Percentiles rank a stretch among this genome's conserved stretches.
These are phyloP conservation scores for Cucumis melo DNA, from an alignment of 306 rosid genomes.

Conservation along the genomic window DNA sequence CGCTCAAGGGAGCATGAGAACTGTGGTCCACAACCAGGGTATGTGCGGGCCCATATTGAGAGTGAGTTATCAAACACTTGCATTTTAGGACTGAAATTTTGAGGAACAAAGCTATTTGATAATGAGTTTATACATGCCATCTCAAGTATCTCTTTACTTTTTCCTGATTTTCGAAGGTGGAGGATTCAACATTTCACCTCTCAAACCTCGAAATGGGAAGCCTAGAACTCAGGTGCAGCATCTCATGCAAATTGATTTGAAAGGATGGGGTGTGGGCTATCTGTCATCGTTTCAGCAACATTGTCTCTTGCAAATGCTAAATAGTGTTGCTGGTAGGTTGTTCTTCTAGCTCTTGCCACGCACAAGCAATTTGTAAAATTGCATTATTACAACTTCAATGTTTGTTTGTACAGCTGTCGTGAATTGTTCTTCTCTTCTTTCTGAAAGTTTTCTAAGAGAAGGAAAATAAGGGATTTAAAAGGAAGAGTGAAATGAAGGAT, in stretches of 20 bases:
- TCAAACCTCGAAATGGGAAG: slow-evolving; percentile 85
- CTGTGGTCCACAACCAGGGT: slow-evolving; percentile 92
- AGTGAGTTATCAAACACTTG: slow-evolving; percentile 40
- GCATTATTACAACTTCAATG: neutral
- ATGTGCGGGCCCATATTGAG: slow-evolving; percentile 93
- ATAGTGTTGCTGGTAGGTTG: slow-evolving; percentile 89
- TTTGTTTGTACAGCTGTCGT: neutral
- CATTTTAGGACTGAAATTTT: neutral
- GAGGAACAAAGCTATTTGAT: slow-evolving; percentile 14
- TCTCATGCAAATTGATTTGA: slow-evolving; percentile 95
- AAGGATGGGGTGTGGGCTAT: slow-evolving; percentile 98
- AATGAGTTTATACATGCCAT: neutral
- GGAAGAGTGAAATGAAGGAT: neutral
- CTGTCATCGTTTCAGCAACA: slow-evolving; percentile 86
- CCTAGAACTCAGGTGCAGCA: slow-evolving; percentile 98
- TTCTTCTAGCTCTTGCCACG: slow-evolving; percentile 2
- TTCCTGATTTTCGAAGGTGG: slow-evolving; percentile 48
- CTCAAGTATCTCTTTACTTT: slow-evolving; percentile 1
- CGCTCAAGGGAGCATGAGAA: slow-evolving; percentile 91
- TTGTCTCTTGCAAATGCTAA: slow-evolving; percentile 91
- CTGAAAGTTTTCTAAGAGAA: neutral
- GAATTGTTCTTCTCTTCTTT: neutral
- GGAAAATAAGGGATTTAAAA: neutral
- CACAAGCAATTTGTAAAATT: neutral
- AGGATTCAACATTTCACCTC: slow-evolving; percentile 85